These are phyloP conservation scores for Xylaria sp. DNA, from an alignment of 2,329 filamentous ascomycete species.

Conservation along the genomic window DNA sequence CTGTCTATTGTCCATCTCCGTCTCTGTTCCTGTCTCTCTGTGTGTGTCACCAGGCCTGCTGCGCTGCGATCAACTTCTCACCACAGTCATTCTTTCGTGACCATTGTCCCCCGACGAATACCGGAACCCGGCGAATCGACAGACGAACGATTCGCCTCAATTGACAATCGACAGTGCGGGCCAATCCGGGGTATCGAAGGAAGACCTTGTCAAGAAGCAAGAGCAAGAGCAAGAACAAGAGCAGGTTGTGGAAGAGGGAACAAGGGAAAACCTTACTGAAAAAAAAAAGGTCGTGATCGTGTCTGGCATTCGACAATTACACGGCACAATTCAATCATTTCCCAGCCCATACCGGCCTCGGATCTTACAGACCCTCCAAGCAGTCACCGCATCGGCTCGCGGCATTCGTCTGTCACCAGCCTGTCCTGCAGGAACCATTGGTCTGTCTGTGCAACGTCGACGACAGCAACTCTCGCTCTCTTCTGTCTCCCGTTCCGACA, in stretches of 20 bases:
- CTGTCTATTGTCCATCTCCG: conserved; percentile 11
- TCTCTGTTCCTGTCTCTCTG: conserved; percentile 7
- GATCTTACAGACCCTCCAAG: conserved; percentile 16
- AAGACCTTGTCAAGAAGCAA: conserved; percentile 1
- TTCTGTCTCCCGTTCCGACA: conserved; percentile 2
- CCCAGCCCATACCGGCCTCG: conserved; percentile 21
- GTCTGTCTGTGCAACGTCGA: conserved; percentile 21
- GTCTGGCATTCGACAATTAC: conserved; percentile 16
- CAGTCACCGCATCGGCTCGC: conserved; percentile 29
- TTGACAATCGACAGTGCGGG: background rate
- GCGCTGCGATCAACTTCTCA: conserved; percentile 13
- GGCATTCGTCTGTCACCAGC: conserved; percentile 32
- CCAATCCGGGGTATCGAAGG: background rate
- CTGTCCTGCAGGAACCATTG: conserved; percentile 35
- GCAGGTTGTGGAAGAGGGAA: background rate
- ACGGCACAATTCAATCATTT: conserved; percentile 19
- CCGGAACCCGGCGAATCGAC: conserved; percentile 1
- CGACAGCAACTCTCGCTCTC: conserved; percentile 5
- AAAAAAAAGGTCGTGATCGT: conserved; percentile 8
- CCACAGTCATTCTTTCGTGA: conserved; percentile 28
- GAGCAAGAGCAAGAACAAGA: background rate
- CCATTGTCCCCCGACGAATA: background rate
- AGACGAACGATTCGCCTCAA: conserved; percentile 2
- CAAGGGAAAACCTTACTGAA: background rate
- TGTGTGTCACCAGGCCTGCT: conserved; percentile 8